Base-by-base conservation (phyloP, 1,139 yeast genomes). In the Pneumocystis sp. region DNA sequence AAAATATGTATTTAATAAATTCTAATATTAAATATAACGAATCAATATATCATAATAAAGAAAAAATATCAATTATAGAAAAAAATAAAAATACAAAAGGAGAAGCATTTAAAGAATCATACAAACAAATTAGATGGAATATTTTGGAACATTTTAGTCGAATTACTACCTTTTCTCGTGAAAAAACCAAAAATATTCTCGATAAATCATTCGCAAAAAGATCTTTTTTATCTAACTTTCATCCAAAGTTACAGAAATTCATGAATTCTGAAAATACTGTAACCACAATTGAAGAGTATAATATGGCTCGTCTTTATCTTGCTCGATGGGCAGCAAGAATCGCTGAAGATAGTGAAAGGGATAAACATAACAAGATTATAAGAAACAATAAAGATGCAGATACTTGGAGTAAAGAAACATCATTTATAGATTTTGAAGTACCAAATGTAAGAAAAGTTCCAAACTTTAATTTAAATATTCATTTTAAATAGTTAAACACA, bases 311-410 rank as follows among this genome's bases (percentile, higher is more conserved):
- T 65, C 87, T 90, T 3, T 93, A 90, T 74, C 79, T 93, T 68
- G 97, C 98, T 4, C 90, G 90, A 77, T 93, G 98, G 98, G 97
- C 98, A 0, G 82, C 89, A 71, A 90, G 90, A 59, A 95, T 93
- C 35, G 95, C 93, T 70, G 95, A 90, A 72, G 61, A 59, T 59
- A 42, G 45, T 39, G 45, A 59, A 42, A 42, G 17, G 10, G 61
- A 59, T 29, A 39, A 12, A 42, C 40, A 5, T 96, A 93, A 73
- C 95, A 96, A 0, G 95, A 89, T 71, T 82, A 82, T 70, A 83
- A 87, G 63, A 85, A 87, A 67, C 79, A 81, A 62, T 79, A 79
- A 70, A 76, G 78, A 65, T 57, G 8, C 72, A 5, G 8, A 44
- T 44, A 50, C n/a, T 25, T 21, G 57, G 57, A 25, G 8, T 44